Evolutionary conservation across 2,329 filamentous ascomycete genomes (phyloP), one percentile per base, ranked within the genome.

Genomic region (Ophiostoma fasciatum): DNA sequence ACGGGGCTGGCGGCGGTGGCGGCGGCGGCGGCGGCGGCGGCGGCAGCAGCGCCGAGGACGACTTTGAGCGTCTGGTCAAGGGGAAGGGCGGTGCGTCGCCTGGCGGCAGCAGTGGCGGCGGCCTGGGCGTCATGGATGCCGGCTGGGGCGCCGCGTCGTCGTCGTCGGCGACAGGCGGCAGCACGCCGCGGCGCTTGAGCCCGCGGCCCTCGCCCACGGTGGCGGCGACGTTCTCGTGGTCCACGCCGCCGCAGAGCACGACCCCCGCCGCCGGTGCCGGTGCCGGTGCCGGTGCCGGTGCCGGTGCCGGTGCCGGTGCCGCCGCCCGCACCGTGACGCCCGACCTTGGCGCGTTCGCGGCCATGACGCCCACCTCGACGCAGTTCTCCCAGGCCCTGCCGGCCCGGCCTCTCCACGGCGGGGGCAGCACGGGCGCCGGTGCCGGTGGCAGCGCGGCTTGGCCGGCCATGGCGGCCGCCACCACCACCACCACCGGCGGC

Each of bases 51-150:
- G 66, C 62, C 3, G 68, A 80, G 33, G 71, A 80, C 40, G 84
- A 92, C 50, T 98, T 96, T 50, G 87, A 94, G 53, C 73, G 73
- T 2, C 72, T 98, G 3, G 87, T 98, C 35, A 84, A 92, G 49
- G 88, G 88, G 8, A 74, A 71, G 38, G n/a, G n/a, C n/a, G n/a
- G n/a, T n/a, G n/a, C n/a, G n/a, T n/a, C n/a, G n/a, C 61, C 65
- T 31, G 57, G 55, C 15, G 32, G 31, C 1, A 30, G 21, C 19
- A 25, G 30, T 5, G 28, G 34, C 10, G 8, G 13, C 25, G 15
- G 15, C 28, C n/a, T 23, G n/a, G 28, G 25, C 14, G 11, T 46
- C 5, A 34, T 45, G 38, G 42, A 46, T 13, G 38, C 29, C 17
- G 40, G 40, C 36, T 45, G 39, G 39, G 39, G 32, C 6, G 15